Evolutionary conservation across 441 rosid species (phyloP).

Genomic region (Eugenia klotzschiana): DNA sequence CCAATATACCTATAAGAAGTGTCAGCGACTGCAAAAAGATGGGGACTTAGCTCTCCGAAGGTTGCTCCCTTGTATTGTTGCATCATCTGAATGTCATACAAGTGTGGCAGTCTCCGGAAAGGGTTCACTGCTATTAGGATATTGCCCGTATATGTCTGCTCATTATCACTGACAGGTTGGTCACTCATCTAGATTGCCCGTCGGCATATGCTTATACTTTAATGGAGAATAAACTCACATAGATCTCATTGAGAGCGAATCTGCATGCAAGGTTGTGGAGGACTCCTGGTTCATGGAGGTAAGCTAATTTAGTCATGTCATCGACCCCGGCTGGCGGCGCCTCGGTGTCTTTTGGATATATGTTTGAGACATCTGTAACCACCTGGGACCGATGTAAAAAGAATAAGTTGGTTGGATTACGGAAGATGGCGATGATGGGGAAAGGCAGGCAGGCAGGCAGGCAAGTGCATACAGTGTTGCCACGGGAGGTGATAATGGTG

Average conservation of each 20-base stretch:
- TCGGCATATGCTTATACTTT: neutral
- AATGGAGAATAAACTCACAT: slow-evolving; percentile 24
- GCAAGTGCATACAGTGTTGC: slow-evolving; percentile 30
- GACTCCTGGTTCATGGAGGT: slow-evolving; percentile 72
- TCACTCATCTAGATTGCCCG: neutral
- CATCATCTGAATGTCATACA: slow-evolving; percentile 58
- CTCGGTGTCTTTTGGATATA: slow-evolving; percentile 54
- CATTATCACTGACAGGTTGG: slow-evolving; percentile 5
- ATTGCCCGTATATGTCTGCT: slow-evolving; percentile 61
- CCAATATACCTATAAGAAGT: slow-evolving; percentile 39
- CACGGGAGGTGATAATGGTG: slow-evolving; percentile 25
- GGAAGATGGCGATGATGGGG: neutral
- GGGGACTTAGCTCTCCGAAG: slow-evolving; percentile 60
- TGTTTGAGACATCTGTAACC: slow-evolving; percentile 24
- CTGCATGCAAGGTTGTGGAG: slow-evolving; percentile 47
- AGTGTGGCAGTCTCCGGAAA: slow-evolving; percentile 49
- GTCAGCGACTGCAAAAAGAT: slow-evolving; percentile 55
- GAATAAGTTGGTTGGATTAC: neutral
- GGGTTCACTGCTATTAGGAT: slow-evolving; percentile 63
- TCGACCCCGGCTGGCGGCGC: slow-evolving; percentile 62
- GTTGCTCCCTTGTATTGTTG: slow-evolving; percentile 59
- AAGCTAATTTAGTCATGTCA: slow-evolving; percentile 65
- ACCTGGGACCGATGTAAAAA: slow-evolving; percentile 11
- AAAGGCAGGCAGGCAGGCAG: neutral
- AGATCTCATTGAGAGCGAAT: slow-evolving; percentile 46